phyloP scores from a whole-genome alignment of 352 stramenopile genomes.

The Thalassiosira sp. region DNA sequence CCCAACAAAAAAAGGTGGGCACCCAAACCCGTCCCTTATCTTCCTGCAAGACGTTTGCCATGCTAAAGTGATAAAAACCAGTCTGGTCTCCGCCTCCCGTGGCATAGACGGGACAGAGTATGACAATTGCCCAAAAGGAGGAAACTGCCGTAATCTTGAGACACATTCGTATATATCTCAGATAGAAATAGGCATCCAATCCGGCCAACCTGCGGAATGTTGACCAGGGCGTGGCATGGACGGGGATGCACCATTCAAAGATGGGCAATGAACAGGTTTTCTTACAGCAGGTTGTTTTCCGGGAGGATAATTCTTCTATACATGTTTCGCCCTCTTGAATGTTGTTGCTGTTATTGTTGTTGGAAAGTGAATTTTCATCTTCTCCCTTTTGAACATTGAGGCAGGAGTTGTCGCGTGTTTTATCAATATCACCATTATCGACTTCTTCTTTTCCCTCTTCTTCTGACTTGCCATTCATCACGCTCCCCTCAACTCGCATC shows the following conservation, averaged over 20 bases:
- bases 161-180: constrained; percentile 79
- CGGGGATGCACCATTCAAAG: constrained; percentile 69
- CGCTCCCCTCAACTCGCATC: not conserved
- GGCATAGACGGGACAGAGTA: constrained; percentile 73
- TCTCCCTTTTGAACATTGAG: not conserved
- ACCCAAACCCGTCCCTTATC: constrained; percentile 72
- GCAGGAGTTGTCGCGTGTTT: not conserved
- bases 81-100: constrained; percentile 53
- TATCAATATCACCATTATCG: not conserved
- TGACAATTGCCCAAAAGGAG: constrained; percentile 73
- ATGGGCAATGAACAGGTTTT: constrained; percentile 32
- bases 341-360: not conserved
- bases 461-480: not conserved
- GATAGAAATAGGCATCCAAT: constrained; percentile 83
- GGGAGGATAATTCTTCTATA: not conserved
- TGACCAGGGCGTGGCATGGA: constrained; percentile 70
- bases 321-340: too few relatives aligned
- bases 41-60: constrained; percentile 70
- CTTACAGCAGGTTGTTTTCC: not conserved
- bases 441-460: not conserved
- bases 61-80: constrained; percentile 74
- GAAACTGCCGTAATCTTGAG: constrained; percentile 67
- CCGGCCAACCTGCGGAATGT: constrained; percentile 69
- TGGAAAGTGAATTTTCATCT: too few relatives aligned
- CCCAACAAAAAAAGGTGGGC: constrained; percentile 78